Base-by-base conservation (phyloP, 257 asterid genomes). In the Nemophila menziesii region DNA sequence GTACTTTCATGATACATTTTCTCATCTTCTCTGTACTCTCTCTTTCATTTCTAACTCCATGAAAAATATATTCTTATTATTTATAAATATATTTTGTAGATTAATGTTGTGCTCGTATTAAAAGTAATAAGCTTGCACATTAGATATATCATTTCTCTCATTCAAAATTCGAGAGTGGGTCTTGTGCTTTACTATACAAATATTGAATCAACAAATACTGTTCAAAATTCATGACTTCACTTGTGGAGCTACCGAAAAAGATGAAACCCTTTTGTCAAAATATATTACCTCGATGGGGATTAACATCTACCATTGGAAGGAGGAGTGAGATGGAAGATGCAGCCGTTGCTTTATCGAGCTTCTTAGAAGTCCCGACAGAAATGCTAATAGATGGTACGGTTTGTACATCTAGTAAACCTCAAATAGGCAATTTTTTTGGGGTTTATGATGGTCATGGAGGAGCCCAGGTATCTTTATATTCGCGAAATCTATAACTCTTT, bases 241-340 rank as follows among this genome's bases (percentile, higher is more conserved):
- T 62, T 52, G 48, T 73, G 19, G 89, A 71, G 66, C 67, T 56
- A 33, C 51, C 83, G 7, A 62, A 64, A 41, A 78, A 62, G 49
- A 52, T 53, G 43, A 77, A 73, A 58, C 46, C 55, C 11, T 11
- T 58, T 37, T 68, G 71, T 48, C 48, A 57, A 23, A 49, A 65
- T 62, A 43, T 57, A 18, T 62, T 65, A 1, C 81, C 97, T 20
- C 81, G 80, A 2, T 87, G 97, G 97, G 97, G 97, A 19, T 37
- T 62, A 52, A 57, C 70, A 8, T 80, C 93, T 10, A 17, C 78
- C 18, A 44, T 78, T 16, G 97, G 97, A 33, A 69, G 77, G 62
- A 69, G 93, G 67, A 44, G 68, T 0, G 95, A 87, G 71, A 87
- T 87, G 97, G 97, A 87, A 64, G 97, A 87, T 59, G 34, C 93